Percentiles rank a stretch among this genome's conserved stretches.
phyloP scores from a whole-genome alignment of 1,139 yeast genomes.

The Saccharomyces hybrid region DNA sequence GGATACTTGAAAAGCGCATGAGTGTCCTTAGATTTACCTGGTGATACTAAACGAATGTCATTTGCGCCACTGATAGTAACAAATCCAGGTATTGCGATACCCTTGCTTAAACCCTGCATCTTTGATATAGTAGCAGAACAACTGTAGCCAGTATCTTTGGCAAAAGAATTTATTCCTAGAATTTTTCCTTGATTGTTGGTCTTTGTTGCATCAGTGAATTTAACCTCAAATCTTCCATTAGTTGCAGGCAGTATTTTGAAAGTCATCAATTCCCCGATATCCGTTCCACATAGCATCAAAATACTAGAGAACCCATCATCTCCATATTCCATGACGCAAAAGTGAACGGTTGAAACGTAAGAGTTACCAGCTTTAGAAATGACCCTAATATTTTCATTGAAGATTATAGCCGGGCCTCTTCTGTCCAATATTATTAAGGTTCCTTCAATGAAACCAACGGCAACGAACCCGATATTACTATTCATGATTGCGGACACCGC shows the following conservation, averaged over 20 bases:
- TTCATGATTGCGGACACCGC: conserved; percentile 53
- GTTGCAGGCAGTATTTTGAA: conserved; percentile 62
- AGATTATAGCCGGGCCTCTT: conserved; percentile 77
- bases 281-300: conserved; percentile 69
- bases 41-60: conserved; percentile 58
- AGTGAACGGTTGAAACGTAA: conserved; percentile 56
- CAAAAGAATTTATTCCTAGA: conserved; percentile 52
- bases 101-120: conserved; percentile 56
- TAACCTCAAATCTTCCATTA: conserved; percentile 61
- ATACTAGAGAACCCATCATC: conserved; percentile 68
- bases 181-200: conserved; percentile 45
- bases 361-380: conserved; percentile 22
- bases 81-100: conserved; percentile 57
- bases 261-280: conserved; percentile 66
- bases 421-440: conserved; percentile 68
- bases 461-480: conserved; percentile 79
- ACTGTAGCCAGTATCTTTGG: conserved; percentile 50
- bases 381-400: conserved; percentile 37
- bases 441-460: conserved; percentile 73
- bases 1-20: conserved; percentile 45
- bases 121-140: conserved; percentile 56
- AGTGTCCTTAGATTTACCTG: conserved; percentile 54
- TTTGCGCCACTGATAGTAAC: conserved; percentile 50
- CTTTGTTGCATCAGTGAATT: conserved; percentile 44
- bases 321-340: conserved; percentile 57